Base-by-base conservation (phyloP, 1,139 yeast genomes). In the Spathaspora sp. region DNA sequence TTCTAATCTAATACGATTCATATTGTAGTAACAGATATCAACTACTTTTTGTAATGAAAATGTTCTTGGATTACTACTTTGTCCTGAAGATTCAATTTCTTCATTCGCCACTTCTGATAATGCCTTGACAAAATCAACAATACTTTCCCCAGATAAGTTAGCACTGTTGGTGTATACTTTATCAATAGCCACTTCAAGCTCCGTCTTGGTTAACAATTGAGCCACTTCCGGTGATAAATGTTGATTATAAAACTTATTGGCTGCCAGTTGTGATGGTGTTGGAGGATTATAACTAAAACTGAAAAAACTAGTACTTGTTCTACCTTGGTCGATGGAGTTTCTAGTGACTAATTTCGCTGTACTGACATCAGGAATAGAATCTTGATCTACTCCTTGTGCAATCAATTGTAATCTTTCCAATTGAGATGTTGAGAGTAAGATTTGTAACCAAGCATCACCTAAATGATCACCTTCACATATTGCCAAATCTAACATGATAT, bases 21-120 rank as follows among this genome's bases (percentile, higher is more conserved):
- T 93, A 64, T 95, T 95, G 70, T 95, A 95, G 65, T 93, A 93
- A 66, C 98, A 91, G 41, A 95, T 95, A 65, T 95, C 99, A 43
- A 95, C 96, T 75, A 95, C 87, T 61, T 95, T 95, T 59, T 90
- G 98, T 52, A 95, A 70, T 0, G 97, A 88, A 60, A 89, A 95
- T 67, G 90, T 86, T 61, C 99, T 77, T 25, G 99, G 99, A 51
- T 89, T 83, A 9, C 78, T 73, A 43, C 91, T 84, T 59, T 81
- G 82, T 6, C 93, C 93, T 1, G 96, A 87, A 1, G 95, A 86
- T 55, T 88, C 91, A 49, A 93, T 89, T 64, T 95, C 99, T 58
- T 91, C 98, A 41, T 83, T 72, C 0, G 97, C 87, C 20, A 95
- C 97, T 51, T 82, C 87, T 7, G 95, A 83, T 51, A 95, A 73